These are phyloP conservation scores for Gleditsia sinensis DNA, from an alignment of 306 rosid species.

Conservation along the genomic window DNA sequence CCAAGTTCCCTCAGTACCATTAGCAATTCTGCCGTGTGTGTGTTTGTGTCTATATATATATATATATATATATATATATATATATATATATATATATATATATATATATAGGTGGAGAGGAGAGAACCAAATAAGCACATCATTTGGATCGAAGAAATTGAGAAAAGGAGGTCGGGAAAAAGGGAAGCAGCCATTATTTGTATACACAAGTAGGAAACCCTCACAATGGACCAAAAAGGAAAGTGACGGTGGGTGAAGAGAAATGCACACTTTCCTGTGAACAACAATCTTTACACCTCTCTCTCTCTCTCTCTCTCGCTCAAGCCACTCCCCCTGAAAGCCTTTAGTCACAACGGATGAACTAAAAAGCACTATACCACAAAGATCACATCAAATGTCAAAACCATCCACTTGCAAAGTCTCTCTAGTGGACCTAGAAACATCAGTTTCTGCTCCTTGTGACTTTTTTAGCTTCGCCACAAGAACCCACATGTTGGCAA, in stretches of 20 bases:
- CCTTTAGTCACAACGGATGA: slow-evolving; percentile 36
- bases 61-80: too few species aligned
- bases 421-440: slow-evolving; percentile 62
- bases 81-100: too few species aligned
- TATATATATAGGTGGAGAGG: not conserved
- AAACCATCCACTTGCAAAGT: slow-evolving; percentile 49
- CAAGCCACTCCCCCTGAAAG: slow-evolving; percentile 50
- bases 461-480: slow-evolving; percentile 90
- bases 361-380: slow-evolving; percentile 47
- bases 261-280: slow-evolving; percentile 36
- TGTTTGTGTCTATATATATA: too few species aligned
- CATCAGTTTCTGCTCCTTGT: slow-evolving; percentile 69
- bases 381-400: slow-evolving; percentile 48
- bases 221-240: slow-evolving; percentile 29
- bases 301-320: slow-evolving; percentile 31
- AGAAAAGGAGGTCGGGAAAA: slow-evolving; percentile 24
- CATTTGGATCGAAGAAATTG: not conserved
- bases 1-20: too few species aligned
- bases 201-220: slow-evolving; percentile 44
- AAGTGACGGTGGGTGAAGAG: slow-evolving; percentile 33
- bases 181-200: slow-evolving; percentile 27
- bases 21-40: too few species aligned
- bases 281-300: slow-evolving; percentile 47
- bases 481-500: slow-evolving; percentile 98
- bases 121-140: slow-evolving; percentile 16